These are phyloP conservation scores for Tricholoma saponaceum DNA, from an alignment of 768 basidiomycete genomes.

Conservation along the genomic window DNA sequence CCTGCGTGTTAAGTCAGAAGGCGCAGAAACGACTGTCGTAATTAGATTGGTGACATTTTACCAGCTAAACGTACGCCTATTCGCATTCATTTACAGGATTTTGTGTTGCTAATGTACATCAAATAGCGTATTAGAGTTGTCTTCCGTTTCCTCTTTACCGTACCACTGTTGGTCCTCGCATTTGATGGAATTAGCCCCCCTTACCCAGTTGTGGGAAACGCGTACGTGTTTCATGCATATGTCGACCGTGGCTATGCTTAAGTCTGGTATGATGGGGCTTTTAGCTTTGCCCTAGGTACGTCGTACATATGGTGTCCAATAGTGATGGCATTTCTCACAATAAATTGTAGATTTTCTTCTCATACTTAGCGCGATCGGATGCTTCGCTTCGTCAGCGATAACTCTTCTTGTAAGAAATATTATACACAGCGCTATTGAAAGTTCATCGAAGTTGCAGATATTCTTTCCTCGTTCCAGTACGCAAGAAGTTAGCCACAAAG, in stretches of 20 bases:
- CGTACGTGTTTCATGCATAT: constrained; percentile 40
- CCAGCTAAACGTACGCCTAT: constrained; percentile 63
- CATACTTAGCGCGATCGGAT: constrained; percentile 70
- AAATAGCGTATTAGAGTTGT: constrained; percentile 62
- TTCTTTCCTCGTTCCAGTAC: constrained; percentile 78
- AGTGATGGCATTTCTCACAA: constrained; percentile 14
- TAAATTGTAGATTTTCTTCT: constrained; percentile 54
- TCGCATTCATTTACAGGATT: neutral
- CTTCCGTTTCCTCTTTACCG: constrained; percentile 71
- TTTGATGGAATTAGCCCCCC: constrained; percentile 55
- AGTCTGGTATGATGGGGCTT: neutral
- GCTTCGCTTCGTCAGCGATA: constrained; percentile 75
- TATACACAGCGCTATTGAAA: neutral
- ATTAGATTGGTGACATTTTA: constrained; percentile 72
- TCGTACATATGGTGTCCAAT: constrained; percentile 1
- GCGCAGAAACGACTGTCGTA: constrained; percentile 72
- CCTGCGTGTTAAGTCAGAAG: constrained; percentile 63
- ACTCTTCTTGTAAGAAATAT: constrained; percentile 63
- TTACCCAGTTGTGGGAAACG: constrained; percentile 46
- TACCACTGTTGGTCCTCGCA: constrained; percentile 65
- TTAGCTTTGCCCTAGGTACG: constrained; percentile 60
- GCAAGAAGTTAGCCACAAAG: constrained; percentile 58
- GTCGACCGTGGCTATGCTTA: neutral
- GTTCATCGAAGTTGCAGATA: constrained; percentile 36
- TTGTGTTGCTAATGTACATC: neutral